phyloP scores from a whole-genome alignment of 192 early-diverging fungal genomes.

The Linnemannia zychae region DNA sequence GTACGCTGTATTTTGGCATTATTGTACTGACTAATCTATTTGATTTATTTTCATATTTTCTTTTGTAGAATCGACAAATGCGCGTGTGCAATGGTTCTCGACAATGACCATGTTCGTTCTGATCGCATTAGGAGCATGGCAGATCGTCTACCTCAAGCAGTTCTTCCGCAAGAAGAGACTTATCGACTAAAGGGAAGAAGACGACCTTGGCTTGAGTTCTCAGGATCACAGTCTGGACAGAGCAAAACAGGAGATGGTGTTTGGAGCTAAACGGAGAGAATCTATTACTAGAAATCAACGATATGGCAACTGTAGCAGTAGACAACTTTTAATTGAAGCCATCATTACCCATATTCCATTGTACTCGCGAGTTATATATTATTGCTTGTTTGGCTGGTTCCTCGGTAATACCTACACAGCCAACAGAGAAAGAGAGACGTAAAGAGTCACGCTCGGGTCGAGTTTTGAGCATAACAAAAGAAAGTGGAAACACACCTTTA shows the following conservation, averaged over 20 bases:
- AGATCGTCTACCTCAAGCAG: constrained; percentile 86
- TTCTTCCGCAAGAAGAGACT: constrained; percentile 95
- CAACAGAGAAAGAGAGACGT: no score
- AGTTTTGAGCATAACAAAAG: no score
- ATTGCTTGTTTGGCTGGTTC: no score
- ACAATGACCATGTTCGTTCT: constrained; percentile 81
- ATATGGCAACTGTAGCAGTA: neutral
- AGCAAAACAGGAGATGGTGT: neutral
- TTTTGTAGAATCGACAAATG: constrained; percentile 87
- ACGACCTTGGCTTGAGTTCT: neutral
- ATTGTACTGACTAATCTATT: neutral
- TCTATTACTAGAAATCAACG: neutral
- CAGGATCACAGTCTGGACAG: neutral
- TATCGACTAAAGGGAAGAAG: constrained; percentile 69
- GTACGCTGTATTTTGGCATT: no score
- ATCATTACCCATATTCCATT: neutral
- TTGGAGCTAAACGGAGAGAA: neutral
- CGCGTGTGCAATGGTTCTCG: constrained; percentile 86
- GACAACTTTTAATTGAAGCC: neutral
- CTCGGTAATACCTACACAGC: no score
- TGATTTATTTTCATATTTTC: neutral
- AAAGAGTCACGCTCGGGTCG: no score
- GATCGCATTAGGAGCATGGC: constrained; percentile 78
- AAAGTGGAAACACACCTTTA: no score
- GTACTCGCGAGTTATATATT: no score